Evolutionary conservation across 371 early-diverging fungal genomes (phyloP), one percentile per base, ranked within the genome.

Genomic region (Syncephalastrum sp.): DNA sequence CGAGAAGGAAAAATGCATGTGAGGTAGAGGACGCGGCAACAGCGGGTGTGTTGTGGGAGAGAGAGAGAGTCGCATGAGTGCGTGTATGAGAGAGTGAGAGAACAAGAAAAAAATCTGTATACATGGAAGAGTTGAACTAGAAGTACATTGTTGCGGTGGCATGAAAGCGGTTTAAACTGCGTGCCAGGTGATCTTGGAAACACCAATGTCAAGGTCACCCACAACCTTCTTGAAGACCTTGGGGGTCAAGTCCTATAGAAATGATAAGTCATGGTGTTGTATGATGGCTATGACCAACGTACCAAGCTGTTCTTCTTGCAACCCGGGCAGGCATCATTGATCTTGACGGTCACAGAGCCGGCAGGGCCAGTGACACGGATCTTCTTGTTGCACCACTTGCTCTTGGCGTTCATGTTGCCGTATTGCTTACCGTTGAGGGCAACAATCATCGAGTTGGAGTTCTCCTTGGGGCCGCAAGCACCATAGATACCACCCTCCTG

Each of bases 291-390:
- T 33, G 8, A 5, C 5, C 38, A 33, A 33, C 38, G 17, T 51
- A 51, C 51, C 12, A 61, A 47, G 10, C n/a, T 29, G 43, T 54
- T 54, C 25, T 57, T 23, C 14, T 17, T 38, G 38, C 64, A 64
- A 10, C 45, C 59, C 16, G 64, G 64, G 43, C 88, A 88, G 46
- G 70, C 72, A 62, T 87, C 87, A 14, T 79, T 70, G n/a, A 84
- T 56, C 29, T 69, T 79, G 29, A 82, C 85, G 33, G 62, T 70
- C 3, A 82, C 73, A 3, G 66, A 54, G 33, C 66, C 61, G 10
- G 48, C 17, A 16, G 48, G 33, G 24, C 66, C 66, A n/a, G 53
- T 47, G n/a, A 66, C 44, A 13, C 29, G 23, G 16, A 66, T 42
- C 29, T 66, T 58, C 46, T 66, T 66, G 17, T 59, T 59, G 19